Percentiles rank a stretch among this genome's conserved stretches.
Evolutionary conservation across 345 rosid genomes (phyloP).

Genomic region (Arabis hirsuta): DNA sequence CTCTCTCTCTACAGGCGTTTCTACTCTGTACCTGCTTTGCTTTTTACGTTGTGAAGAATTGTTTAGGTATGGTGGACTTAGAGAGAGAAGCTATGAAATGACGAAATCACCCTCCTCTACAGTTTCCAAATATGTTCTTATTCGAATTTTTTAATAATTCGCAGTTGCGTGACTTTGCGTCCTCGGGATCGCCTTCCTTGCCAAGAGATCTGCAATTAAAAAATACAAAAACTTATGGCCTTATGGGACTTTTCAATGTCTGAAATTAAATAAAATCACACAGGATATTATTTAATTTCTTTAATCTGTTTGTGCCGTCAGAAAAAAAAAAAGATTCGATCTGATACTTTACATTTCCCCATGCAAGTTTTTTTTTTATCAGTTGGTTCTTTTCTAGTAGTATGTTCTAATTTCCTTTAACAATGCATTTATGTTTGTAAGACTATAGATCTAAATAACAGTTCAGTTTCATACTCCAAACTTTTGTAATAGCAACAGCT

Average conservation of each 20-base stretch:
- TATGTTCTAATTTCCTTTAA: neutral
- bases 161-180: constrained; percentile 40
- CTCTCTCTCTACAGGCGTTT: constrained; percentile 30
- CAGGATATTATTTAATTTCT: neutral
- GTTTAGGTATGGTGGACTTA: constrained; percentile 42
- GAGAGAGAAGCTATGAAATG: constrained; percentile 17
- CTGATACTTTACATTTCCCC: constrained; percentile 25
- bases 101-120: constrained; percentile 32
- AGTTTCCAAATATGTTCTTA: constrained; percentile 18
- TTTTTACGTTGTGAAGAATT: constrained; percentile 39
- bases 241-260: constrained; percentile 3
- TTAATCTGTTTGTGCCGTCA: neutral
- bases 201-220: constrained; percentile 23
- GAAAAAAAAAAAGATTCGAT: constrained; percentile 29
- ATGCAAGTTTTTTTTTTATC: neutral
- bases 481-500: no score
- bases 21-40: constrained; percentile 35
- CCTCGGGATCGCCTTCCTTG: constrained; percentile 42
- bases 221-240: neutral
- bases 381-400: neutral
- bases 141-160: neutral
- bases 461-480: neutral
- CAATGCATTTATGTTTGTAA: neutral
- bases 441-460: neutral
- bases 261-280: neutral